Base-by-base conservation (phyloP, 108 stramenopile species). In the Fistulifera solaris region DNA sequence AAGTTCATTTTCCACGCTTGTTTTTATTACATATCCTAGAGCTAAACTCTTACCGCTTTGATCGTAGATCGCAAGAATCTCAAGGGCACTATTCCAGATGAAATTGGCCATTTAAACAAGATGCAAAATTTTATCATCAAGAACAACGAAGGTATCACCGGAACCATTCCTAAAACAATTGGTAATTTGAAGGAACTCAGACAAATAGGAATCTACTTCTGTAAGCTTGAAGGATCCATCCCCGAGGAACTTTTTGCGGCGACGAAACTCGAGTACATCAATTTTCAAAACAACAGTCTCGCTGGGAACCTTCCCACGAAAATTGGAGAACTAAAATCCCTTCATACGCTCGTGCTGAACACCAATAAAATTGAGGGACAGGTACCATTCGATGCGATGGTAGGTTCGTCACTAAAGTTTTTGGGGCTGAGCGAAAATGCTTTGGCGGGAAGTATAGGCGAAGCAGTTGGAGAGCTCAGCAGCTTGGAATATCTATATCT, bases 381-480 rank as follows among this genome's bases (percentile, higher is more conserved):
- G 7, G 48, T 77, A 27, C 71, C 76, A 16, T 52, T 70, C 5
- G 27, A 40, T 12, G 24, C 62, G 7, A 54, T 83, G 12, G 66
- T 77, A 25, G 48, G 52, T 45, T 78, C 77, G n/a, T 52, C 39
- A 1, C 31, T 88, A 16, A 62, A 72, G 38, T 76, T 75, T 51
- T 54, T 89, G 8, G 67, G 70, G 10, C 59, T 89, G 18, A 78
- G 74, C 51, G 43, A 75, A 44, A 89, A 89, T 58, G 26, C 63
- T 2, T 76, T 89, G 31, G 52, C 77, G 3, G 77, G 87, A 1
- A 61, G 41, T 21, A 42, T 89, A 10, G 68, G 65, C 13, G 23
- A 31, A 2, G 21, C 56, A 0, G 61, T 83, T 28, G 66, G 56
- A 10, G 40, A 53, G 10, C 23, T 89, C 44, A 27, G 47, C 5